Conservation (phyloP, 805 yeast genomes). For the Saturnispora besseyi region DNA sequence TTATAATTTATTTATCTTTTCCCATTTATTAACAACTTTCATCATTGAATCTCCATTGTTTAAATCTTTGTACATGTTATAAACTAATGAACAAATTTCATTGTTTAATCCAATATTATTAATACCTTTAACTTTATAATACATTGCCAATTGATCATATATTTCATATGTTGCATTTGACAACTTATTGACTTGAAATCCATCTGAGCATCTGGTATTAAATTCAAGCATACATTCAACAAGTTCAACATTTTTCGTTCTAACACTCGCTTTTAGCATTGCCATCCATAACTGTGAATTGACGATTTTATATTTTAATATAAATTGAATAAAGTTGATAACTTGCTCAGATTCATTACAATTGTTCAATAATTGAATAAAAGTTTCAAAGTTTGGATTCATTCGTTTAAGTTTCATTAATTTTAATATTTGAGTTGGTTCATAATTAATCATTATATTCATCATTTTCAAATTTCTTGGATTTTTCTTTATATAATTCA, state of each 20-base stretch:
- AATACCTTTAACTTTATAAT: not conserved
- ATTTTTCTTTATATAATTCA: not conserved
- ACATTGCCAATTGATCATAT: not conserved
- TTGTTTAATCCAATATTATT: not conserved
- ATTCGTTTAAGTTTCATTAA: not conserved
- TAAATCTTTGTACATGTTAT: not conserved
- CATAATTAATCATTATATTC: conserved; percentile 2
- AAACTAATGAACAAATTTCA: conserved; percentile 4
- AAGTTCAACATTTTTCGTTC: not conserved
- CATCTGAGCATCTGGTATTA: not conserved
- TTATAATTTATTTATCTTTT: conserved; percentile 1
- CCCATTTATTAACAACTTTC: conserved; percentile 7
- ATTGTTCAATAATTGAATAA: not conserved
- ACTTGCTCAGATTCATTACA: not conserved
- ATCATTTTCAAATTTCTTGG: conserved; percentile 5
- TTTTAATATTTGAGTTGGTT: not conserved
- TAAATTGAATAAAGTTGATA: conserved; percentile 1
- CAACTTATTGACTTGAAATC: not conserved
- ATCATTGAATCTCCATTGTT: conserved; percentile 4
- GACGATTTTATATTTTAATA: not conserved
- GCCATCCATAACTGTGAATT: not conserved
- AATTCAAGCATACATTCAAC: conserved; percentile 5
- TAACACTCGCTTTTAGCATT: conserved; percentile 1
- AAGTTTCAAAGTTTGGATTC: conserved; percentile 1
- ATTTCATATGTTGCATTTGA: conserved; percentile 2